Base-by-base conservation (phyloP, 768 basidiomycete genomes). In the Cystobasidium onofrii region DNA sequence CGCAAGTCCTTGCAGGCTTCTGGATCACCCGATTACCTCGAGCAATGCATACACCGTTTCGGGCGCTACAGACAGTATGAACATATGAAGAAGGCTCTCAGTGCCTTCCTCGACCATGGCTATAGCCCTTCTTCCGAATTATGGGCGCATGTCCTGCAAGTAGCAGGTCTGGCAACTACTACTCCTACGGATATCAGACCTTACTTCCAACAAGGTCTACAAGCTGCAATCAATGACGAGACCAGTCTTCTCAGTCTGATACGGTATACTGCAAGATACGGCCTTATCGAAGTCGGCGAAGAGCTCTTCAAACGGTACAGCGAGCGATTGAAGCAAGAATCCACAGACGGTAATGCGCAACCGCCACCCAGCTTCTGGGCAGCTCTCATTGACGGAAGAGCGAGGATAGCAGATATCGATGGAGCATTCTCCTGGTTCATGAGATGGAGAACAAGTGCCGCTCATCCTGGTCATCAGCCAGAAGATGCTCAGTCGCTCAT, bases 41-140 rank as follows among this genome's bases (percentile, higher is more conserved):
- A 31, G 57, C 31, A 61, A 29, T 31, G 57, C 31, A 61, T 31
- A 34, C 12, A 15, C 46, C 46, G 46, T n/a, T 50, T 50, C n/a
- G 12, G 15, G 9, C 46, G 46, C 6, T 50, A 50, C 46, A 15
- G 46, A n/a, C 46, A 50, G 46, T 50, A 50, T 50, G 46, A 50
- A 27, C 36, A 61, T 44, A 67, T 67, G 65, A 43, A 50, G 43
- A 31, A 44, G 20, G 44, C 65, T 17, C 52, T 67, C 44, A 67
- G 25, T 23, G 29, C 29, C 3, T 54, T 46, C 44, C 27, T 67
- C 65, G 65, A 67, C 29, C 23, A 25, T 44, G 65, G 65, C 65
- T 67, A 46, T 29, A 25, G 25, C 29, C 50, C 50, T 36, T 54
- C 65, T 13, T 17, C 27, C 17, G 39, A 67, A 29, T 17, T 54